phyloP scores from a whole-genome alignment of 257 asterid species.

The Solanum peruvianum region DNA sequence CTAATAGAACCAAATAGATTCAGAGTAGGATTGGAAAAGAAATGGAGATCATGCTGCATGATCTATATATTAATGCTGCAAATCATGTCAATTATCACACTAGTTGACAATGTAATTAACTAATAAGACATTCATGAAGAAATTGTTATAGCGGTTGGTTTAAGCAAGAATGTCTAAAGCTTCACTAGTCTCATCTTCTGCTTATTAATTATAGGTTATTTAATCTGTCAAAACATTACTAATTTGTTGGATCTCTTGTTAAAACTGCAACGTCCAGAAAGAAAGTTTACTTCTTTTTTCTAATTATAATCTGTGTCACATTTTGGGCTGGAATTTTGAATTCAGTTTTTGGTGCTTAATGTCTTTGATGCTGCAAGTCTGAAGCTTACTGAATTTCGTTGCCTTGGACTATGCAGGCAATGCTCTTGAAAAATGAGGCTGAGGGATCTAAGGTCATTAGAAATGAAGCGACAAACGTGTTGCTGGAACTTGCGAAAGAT shows the following conservation, averaged over 20 bases:
- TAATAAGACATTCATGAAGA: not conserved
- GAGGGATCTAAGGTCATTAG: slow-evolving; percentile 46
- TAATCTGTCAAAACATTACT: not conserved
- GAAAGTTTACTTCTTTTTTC: not conserved
- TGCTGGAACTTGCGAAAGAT: slow-evolving; percentile 73
- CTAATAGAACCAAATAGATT: not conserved
- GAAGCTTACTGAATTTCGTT: not conserved
- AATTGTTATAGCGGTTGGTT: not conserved
- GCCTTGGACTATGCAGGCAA: slow-evolving; percentile 46
- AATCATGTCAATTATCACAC: not conserved
- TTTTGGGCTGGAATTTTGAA: not conserved
- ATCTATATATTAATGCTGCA: not conserved
- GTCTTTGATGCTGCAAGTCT: not conserved
- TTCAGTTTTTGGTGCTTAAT: not conserved
- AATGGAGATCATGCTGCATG: not conserved
- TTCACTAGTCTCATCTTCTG: not conserved
- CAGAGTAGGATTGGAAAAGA: not conserved
- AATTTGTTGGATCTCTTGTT: not conserved
- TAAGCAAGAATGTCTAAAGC: not conserved
- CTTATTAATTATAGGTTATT: not conserved
- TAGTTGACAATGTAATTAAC: not conserved
- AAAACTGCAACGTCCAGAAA: not conserved
- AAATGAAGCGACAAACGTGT: slow-evolving; percentile 54
- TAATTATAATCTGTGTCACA: not conserved
- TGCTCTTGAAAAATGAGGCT: slow-evolving; percentile 26